Base-by-base conservation (phyloP, 2,329 filamentous ascomycete species). In the Botrytis aclada region DNA sequence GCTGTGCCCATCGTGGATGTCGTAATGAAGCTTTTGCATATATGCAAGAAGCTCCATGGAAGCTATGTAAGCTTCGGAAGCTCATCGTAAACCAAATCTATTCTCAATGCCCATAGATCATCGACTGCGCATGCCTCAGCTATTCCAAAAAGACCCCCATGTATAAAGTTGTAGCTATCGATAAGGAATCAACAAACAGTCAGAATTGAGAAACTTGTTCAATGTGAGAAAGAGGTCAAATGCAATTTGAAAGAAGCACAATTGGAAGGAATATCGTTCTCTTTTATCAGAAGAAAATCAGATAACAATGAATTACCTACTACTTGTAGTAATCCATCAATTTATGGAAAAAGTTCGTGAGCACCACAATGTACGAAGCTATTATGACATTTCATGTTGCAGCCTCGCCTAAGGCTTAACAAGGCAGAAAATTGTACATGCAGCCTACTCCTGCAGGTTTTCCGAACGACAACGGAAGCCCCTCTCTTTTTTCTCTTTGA, bases 31-130 rank as follows among this genome's bases (percentile, higher is more conserved):
- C 74, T 77, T 77, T 78, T 72, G 74, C 74, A 61, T 64, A 73
- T 58, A 77, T 77, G 77, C 78, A 80, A 69, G 77, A 76, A 77
- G 77, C 77, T 78, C 76, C 75, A 37, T 75, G 66, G 47, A 81
- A 74, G 72, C 72, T 75, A 72, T 77, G 76, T 61, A 78, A 45
- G 72, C 72, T 76, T 74, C 78, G 76, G 56, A 78, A 39, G 47
- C 80, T 79, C 79, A 81, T 81, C 14, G 69, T 78, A 56, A 41
- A 32, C 20, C 47, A 41, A 22, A 41, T 66, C 69, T 62, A 37
- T 71, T 72, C 63, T 56, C 70, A 65, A 34, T 60, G 61, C 69
- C 70, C 45, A 69, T 29, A 67, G 72, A 75, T 78, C 74, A 72
- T 75, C 75, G 51, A 72, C 70, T 63, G 56, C 41, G 43, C 70